Evolutionary conservation across 2,329 filamentous ascomycete genomes (phyloP).

Genomic region (Zasmidium angulare): DNA sequence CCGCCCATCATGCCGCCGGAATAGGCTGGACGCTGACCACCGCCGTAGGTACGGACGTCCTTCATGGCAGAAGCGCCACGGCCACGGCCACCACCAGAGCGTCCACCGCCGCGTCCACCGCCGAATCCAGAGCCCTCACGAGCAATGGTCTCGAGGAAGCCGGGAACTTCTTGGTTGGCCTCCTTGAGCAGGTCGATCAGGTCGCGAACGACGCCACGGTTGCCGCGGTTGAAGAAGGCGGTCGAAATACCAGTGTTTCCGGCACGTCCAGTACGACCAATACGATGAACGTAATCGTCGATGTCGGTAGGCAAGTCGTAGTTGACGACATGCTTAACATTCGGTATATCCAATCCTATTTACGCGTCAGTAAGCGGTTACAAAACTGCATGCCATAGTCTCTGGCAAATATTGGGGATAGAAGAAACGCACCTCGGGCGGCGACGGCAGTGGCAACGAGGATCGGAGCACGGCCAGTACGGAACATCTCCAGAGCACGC

Average conservation of each 20-base stretch:
- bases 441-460: constrained; percentile 96
- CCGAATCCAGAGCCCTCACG: constrained; percentile 85
- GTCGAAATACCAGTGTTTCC: constrained; percentile 98
- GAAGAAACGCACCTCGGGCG: constrained; percentile 60
- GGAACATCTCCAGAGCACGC: constrained; percentile 95
- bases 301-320: constrained; percentile 99
- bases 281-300: constrained; percentile 98
- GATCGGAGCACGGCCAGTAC: constrained; percentile 91
- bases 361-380: constrained; percentile 1
- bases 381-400: too few relatives aligned
- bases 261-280: constrained; percentile 99
- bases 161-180: constrained; percentile 93
- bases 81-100: constrained; percentile 70
- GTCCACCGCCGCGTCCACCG: constrained; percentile 63
- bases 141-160: constrained; percentile 95
- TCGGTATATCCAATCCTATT: constrained; percentile 81
- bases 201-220: constrained; percentile 95
- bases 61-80: constrained; percentile 71
- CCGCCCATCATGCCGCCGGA: constrained; percentile 59
- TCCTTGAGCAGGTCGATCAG: constrained; percentile 98
- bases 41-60: constrained; percentile 70
- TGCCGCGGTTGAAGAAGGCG: constrained; percentile 99
- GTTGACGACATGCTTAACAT: constrained; percentile 97
- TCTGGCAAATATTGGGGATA: too few relatives aligned
- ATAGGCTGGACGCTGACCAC: constrained; percentile 56